These are phyloP conservation scores for Euphorbia lathyris DNA, from an alignment of 345 rosid species.

Conservation along the genomic window DNA sequence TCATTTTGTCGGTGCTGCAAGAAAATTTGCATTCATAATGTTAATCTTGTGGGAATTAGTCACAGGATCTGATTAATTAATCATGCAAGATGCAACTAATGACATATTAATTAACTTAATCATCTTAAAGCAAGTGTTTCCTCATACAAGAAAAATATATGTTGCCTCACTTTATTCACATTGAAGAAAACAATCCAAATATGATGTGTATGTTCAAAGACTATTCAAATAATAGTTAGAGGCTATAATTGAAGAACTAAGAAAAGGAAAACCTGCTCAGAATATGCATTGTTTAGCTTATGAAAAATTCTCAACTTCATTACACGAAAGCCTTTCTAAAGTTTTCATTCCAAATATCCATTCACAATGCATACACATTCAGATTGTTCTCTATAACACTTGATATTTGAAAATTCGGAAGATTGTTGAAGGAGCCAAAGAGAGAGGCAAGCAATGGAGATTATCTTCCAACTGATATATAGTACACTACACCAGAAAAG, in stretches of 20 bases:
- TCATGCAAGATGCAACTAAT: background rate
- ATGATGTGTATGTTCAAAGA: background rate
- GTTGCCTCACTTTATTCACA: background rate
- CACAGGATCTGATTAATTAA: background rate
- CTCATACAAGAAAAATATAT: background rate
- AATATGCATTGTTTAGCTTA: background rate
- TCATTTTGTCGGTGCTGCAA: conserved; percentile 85
- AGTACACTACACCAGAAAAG: background rate
- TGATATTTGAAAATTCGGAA: background rate
- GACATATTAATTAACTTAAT: background rate
- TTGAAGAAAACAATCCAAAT: background rate
- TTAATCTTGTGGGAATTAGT: conserved; percentile 16
- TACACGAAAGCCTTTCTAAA: background rate
- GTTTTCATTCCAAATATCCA: background rate
- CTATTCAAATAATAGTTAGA: background rate
- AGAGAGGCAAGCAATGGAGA: background rate
- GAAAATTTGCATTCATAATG: conserved; percentile 18
- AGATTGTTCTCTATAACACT: too few relatives aligned
- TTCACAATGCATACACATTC: background rate
- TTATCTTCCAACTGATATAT: background rate
- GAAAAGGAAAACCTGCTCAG: background rate
- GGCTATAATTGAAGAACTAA: background rate
- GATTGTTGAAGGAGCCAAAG: background rate
- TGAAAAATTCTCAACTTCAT: conserved; percentile 1
- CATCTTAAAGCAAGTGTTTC: background rate